phyloP scores from a whole-genome alignment of 1,284 basidiomycete genomes.

The Phellinidium pouzarii region DNA sequence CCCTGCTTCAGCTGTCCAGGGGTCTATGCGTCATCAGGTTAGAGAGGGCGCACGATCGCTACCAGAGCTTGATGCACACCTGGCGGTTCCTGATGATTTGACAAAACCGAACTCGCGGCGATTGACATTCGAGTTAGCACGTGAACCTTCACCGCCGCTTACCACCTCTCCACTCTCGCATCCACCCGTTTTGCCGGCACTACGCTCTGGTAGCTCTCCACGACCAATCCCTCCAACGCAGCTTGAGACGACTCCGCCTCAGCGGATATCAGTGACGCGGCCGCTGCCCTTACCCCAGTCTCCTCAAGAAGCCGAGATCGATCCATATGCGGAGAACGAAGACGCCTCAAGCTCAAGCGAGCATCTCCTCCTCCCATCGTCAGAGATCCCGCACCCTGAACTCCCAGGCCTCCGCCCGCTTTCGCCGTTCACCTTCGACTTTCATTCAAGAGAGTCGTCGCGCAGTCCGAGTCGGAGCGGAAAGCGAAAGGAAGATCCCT shows the following conservation, averaged over 20 bases:
- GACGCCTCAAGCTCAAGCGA: constrained; percentile 10
- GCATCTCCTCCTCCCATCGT: constrained; percentile 5
- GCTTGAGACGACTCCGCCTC: neutral
- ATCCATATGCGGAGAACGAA: constrained; percentile 1
- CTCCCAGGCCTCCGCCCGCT: constrained; percentile 8
- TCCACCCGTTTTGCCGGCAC: constrained; percentile 3
- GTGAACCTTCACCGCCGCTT: constrained; percentile 14
- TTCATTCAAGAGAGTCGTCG: neutral
- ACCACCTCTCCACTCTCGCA: constrained; percentile 8
- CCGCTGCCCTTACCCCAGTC: neutral
- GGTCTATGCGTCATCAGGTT: neutral
- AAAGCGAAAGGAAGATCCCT: neutral
- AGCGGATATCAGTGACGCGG: neutral
- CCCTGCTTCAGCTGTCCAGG: neutral
- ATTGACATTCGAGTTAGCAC: constrained; percentile 7
- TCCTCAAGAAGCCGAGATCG: neutral
- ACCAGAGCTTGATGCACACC: neutral
- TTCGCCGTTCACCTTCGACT: constrained; percentile 11
- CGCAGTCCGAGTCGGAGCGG: neutral
- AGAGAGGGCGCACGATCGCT: neutral
- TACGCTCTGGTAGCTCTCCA: neutral
- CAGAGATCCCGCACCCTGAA: neutral
- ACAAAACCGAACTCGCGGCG: neutral
- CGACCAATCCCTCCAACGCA: neutral
- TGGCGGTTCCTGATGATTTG: neutral